Conservation (phyloP, 148 eudicot species). For the Selenicereus undatus region DNA sequence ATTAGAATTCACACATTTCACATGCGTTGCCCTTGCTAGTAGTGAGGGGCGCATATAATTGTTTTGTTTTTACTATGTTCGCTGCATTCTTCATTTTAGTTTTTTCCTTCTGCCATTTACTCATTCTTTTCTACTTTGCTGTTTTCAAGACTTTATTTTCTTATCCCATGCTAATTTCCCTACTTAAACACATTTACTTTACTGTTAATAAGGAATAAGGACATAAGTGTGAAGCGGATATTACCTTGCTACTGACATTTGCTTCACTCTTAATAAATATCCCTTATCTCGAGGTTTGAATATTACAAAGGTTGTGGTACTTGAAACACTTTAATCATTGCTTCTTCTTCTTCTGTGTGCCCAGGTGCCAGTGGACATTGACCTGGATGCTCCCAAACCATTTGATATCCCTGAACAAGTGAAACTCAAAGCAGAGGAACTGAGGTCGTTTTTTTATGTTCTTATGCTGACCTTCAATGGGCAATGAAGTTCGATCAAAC, state of each 20-base stretch:
- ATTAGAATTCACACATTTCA: no score
- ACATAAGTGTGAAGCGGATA: background rate
- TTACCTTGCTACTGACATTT: background rate
- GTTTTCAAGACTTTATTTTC: background rate
- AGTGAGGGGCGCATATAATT: no score
- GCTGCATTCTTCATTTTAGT: no score
- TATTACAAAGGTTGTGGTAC: background rate
- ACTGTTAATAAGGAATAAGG: background rate
- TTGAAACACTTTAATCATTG: slow-evolving; percentile 5
- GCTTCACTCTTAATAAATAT: background rate
- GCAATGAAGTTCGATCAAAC: background rate
- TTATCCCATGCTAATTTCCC: background rate
- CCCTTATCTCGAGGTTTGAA: background rate
- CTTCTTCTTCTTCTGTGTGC: slow-evolving; percentile 14
- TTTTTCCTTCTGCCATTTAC: no score
- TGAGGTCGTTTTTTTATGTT: slow-evolving; percentile 44
- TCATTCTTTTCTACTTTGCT: no score
- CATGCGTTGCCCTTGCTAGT: no score
- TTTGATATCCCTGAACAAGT: slow-evolving; percentile 48
- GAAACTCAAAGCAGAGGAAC: slow-evolving; percentile 52
- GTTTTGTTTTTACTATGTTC: no score
- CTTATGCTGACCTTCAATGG: background rate
- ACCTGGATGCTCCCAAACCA: slow-evolving; percentile 40
- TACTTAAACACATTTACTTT: background rate
- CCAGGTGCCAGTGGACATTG: slow-evolving; percentile 59